Evolutionary conservation across 805 yeast species (phyloP).

Genomic region (Candida boleticola): DNA sequence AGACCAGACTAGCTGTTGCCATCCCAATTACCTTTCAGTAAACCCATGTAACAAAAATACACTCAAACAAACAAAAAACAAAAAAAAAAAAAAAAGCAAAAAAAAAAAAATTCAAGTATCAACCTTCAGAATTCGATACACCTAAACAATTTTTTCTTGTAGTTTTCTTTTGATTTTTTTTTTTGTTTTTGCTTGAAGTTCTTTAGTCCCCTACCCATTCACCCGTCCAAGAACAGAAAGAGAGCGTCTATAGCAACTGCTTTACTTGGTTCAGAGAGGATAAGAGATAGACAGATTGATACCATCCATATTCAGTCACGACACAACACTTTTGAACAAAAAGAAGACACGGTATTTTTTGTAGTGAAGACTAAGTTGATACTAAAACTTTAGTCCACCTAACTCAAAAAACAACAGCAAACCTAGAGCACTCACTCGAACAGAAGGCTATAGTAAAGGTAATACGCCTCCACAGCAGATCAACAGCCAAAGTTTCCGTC

Average conservation of each 20-base stretch:
- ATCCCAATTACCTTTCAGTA: too few species aligned
- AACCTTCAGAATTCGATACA: too few species aligned
- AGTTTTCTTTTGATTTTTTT: neutral
- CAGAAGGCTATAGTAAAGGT: too few species aligned
- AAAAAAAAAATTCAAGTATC: neutral
- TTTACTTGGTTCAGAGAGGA: neutral
- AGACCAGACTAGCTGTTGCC: too few species aligned
- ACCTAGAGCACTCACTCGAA: too few species aligned
- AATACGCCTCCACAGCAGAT: too few species aligned
- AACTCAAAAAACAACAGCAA: too few species aligned
- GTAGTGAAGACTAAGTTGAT: slow-evolving; percentile 1
- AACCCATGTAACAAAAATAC: too few species aligned
- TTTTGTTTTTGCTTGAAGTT: neutral
- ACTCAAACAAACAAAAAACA: neutral
- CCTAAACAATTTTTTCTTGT: neutral
- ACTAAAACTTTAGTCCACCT: slow-evolving; percentile 1
- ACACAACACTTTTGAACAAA: neutral
- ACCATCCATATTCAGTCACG: too few species aligned
- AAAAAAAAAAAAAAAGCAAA: neutral
- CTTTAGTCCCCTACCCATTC: neutral
- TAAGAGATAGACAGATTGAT: too few species aligned
- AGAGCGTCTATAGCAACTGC: slow-evolving; percentile 1
- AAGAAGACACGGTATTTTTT: neutral
- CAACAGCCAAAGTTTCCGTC: too few species aligned
- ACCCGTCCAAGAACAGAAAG: neutral